These are phyloP conservation scores for Xylaria sp. DNA, from an alignment of 2,329 filamentous ascomycete species.

Conservation along the genomic window DNA sequence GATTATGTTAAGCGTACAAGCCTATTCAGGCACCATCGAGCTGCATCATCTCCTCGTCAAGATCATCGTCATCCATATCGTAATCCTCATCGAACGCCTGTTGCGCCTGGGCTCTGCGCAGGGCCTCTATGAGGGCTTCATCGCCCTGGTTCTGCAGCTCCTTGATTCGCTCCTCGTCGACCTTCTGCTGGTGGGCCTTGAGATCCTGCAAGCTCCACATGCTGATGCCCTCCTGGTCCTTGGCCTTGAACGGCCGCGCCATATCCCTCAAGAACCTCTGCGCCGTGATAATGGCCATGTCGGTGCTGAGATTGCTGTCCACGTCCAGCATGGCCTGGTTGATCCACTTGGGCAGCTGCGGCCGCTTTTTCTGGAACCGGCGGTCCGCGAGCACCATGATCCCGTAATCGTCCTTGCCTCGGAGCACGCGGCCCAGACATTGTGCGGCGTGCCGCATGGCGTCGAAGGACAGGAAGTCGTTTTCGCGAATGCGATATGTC, in stretches of 20 bases:
- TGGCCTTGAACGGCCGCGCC: slow-evolving; percentile 84
- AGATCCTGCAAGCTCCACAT: slow-evolving; percentile 88
- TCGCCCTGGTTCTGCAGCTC: slow-evolving; percentile 60
- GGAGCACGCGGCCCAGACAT: slow-evolving; percentile 89
- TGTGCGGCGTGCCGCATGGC: slow-evolving; percentile 99
- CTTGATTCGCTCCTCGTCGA: slow-evolving; percentile 70
- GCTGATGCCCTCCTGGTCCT: slow-evolving; percentile 89
- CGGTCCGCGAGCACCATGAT: slow-evolving; percentile 98
- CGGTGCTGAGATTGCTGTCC: slow-evolving; percentile 89
- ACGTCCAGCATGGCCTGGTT: slow-evolving; percentile 83
- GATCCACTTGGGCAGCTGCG: slow-evolving; percentile 96
- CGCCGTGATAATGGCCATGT: slow-evolving; percentile 89
- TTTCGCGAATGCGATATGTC: slow-evolving; percentile 94
- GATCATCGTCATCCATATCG: slow-evolving; percentile 57
- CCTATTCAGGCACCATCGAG: slow-evolving; percentile 32
- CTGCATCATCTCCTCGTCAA: slow-evolving; percentile 63
- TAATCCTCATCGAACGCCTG: slow-evolving; percentile 49
- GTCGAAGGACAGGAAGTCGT: slow-evolving; percentile 97
- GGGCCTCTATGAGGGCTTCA: slow-evolving; percentile 41
- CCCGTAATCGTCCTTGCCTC: slow-evolving; percentile 99
- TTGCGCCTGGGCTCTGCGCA: slow-evolving; percentile 36
- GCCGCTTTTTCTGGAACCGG: slow-evolving; percentile 88
- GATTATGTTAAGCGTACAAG: background rate
- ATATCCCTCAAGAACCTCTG: slow-evolving; percentile 90
- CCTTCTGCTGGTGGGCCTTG: slow-evolving; percentile 76